Conservation (phyloP, 768 basidiomycete species). For the Coprinopsis strossmayeri region DNA sequence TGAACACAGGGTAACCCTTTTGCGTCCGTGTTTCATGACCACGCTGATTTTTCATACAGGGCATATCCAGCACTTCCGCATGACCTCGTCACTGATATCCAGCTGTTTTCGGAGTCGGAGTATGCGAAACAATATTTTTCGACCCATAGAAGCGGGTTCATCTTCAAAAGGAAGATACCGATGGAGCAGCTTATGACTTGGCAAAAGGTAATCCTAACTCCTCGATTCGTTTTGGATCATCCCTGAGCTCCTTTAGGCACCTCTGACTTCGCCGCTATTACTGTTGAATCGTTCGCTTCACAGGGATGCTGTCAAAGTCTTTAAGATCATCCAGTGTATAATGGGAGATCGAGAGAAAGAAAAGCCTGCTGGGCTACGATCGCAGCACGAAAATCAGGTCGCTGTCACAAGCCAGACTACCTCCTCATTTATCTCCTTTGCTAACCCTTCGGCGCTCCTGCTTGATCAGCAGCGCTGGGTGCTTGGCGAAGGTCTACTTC, state of each 20-base stretch:
- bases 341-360: conserved; percentile 91
- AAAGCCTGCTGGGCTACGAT: conserved; percentile 39
- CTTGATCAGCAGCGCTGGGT: conserved; percentile 88
- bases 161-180: conserved; percentile 76
- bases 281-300: conserved; percentile 57
- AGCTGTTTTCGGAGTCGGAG: conserved; percentile 80
- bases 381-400: conserved; percentile 35
- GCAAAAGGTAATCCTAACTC: too few relatives aligned
- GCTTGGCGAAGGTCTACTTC: conserved; percentile 67
- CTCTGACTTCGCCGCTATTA: conserved; percentile 70
- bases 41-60: conserved; percentile 30
- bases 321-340: conserved; percentile 85
- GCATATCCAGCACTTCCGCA: conserved; percentile 73
- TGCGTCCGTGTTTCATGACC: conserved; percentile 4
- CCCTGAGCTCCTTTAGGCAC: too few relatives aligned
- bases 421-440: conserved; percentile 40
- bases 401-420: conserved; percentile 40
- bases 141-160: conserved; percentile 83
- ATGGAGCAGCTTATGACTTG: conserved; percentile 86
- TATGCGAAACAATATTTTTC: conserved; percentile 88
- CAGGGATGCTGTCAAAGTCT: conserved; percentile 76
- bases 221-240: too few relatives aligned
- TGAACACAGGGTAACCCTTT: conserved; percentile 54
- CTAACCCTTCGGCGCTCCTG: conserved; percentile 30
- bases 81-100: conserved; percentile 78